These are phyloP conservation scores for Discostella pseudostelligera DNA, from an alignment of 108 stramenopile species.

Conservation along the genomic window DNA sequence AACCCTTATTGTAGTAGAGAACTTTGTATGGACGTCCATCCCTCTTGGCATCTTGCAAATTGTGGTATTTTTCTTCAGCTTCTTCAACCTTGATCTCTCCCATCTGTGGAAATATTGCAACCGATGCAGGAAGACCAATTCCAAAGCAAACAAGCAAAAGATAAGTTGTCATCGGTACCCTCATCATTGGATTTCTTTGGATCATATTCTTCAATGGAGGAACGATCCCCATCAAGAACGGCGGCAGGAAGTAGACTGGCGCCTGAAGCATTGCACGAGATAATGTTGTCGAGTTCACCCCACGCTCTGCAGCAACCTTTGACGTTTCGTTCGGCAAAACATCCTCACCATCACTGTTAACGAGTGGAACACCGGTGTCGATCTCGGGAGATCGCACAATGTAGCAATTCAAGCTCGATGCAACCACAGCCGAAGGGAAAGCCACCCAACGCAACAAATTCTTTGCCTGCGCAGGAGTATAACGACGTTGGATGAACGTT, in stretches of 20 bases:
- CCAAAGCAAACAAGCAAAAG: constrained; percentile 75
- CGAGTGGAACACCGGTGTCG: constrained; percentile 66
- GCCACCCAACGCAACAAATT: constrained; percentile 76
- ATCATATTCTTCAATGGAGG: constrained; percentile 46
- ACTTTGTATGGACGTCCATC: constrained; percentile 53
- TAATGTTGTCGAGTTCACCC: constrained; percentile 74
- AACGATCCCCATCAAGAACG: constrained; percentile 52
- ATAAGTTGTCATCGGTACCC: constrained; percentile 83
- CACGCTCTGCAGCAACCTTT: constrained; percentile 66
- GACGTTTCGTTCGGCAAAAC: constrained; percentile 53
- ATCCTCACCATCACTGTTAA: constrained; percentile 48
- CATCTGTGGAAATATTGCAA: constrained; percentile 89
- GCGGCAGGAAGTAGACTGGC: constrained; percentile 84
- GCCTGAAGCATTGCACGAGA: constrained; percentile 80
- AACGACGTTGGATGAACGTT: constrained; percentile 65
- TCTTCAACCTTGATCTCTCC: constrained; percentile 58
- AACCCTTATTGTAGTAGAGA: constrained; percentile 77
- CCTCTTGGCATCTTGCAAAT: constrained; percentile 21
- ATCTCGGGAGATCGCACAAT: constrained; percentile 88
- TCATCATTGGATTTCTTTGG: constrained; percentile 44
- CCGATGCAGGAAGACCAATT: constrained; percentile 77
- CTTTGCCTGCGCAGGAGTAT: constrained; percentile 54
- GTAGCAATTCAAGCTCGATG: constrained; percentile 84
- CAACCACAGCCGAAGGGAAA: constrained; percentile 83
- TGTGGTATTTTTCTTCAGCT: constrained; percentile 61